Base-by-base conservation (phyloP, 306 rosid genomes). In the Sindora glabra region DNA sequence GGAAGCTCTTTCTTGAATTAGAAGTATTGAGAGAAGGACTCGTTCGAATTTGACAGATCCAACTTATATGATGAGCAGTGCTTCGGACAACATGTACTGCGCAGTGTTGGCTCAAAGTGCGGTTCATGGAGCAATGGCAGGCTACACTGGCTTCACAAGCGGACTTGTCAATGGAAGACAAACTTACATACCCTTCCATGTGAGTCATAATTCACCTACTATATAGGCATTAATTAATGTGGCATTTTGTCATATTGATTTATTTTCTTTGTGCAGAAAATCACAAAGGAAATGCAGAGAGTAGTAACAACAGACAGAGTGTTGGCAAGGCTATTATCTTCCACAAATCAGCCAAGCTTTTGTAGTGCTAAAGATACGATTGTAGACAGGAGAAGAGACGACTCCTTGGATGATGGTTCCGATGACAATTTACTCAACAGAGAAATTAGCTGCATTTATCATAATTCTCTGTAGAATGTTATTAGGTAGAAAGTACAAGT, bases 271-370 rank as follows among this genome's bases (percentile, higher is more conserved):
- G n/a, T 66, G 82, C 90, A 92, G 99, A 74, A 86, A 79, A 81
- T 92, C 48, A 84, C 40, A 0, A 94, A 92, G 76, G 77, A 58
- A 29, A 86, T 46, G 63, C 79, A 84, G 74, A 60, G 79, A 6
- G 99, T 92, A 9, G 99, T 89, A 79, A 92, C 86, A 64, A 84
- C 96, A 3, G 99, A 89, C 56, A 82, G 94, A 77, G 86, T 86
- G 99, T 92, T 96, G 98, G 99, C 99, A 8, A 76, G 99, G 87
- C 83, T 92, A 40, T 76, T 92, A 56, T 92, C 96, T 29, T 92
- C 99, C 6, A 92, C 99, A 10, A 84, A 92, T 64, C 96, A 92
- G 57, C 99, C 99, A 0, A 89, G 99, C 60, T 92, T 92, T 65
- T 56, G 80, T 82, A 56, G 57, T 16, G 44, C 30, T 16, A 82